phyloP scores from a whole-genome alignment of 495 filamentous ascomycete species.

The Cetradonia linearis region DNA sequence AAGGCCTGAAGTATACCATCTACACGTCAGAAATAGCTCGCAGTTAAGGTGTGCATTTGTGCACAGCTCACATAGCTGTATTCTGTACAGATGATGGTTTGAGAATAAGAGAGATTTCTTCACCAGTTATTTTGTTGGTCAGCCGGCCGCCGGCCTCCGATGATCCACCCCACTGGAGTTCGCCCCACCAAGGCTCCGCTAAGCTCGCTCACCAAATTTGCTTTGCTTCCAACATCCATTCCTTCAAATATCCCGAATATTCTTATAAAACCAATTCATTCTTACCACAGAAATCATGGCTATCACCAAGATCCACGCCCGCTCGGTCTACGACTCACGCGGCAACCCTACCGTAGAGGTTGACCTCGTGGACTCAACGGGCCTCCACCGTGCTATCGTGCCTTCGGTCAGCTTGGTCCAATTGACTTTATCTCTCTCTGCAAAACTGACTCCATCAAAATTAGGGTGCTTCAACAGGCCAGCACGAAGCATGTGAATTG shows the following conservation, averaged over 20 bases:
- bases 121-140: neutral
- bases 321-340: conserved; percentile 98
- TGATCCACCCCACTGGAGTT: conserved; percentile 1
- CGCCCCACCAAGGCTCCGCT: conserved; percentile 5
- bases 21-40: neutral
- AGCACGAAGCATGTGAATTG: conserved; percentile 97
- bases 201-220: conserved; percentile 2
- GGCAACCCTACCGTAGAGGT: conserved; percentile 95
- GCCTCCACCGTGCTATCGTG: conserved; percentile 97
- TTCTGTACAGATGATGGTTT: neutral
- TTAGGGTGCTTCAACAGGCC: conserved; percentile 44
- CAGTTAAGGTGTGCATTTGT: neutral
- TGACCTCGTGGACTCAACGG: conserved; percentile 91
- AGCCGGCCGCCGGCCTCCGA: conserved; percentile 3
- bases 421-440: conserved; percentile 32
- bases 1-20: neutral
- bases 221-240: neutral
- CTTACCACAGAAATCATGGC: conserved; percentile 51
- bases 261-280: neutral
- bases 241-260: neutral
- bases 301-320: conserved; percentile 97
- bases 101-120: neutral
- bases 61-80: neutral
- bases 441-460: neutral
- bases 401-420: conserved; percentile 93